Evolutionary conservation across 2,329 filamentous ascomycete species (phyloP).

Genomic region (Cytospora mali): DNA sequence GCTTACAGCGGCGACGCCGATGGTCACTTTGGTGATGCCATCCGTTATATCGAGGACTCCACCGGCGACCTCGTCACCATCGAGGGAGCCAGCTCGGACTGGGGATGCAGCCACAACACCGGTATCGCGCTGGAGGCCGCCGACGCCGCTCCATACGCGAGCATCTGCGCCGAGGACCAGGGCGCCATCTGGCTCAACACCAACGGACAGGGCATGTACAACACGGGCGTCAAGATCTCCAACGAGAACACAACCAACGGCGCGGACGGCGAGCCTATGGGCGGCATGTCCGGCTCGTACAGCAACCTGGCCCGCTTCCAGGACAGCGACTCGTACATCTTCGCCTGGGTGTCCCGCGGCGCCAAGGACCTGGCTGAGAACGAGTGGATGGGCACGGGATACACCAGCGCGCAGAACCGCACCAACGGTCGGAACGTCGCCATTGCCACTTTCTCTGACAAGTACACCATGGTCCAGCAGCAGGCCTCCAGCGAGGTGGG

Average conservation of each 20-base stretch:
- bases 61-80: slow-evolving; percentile 54
- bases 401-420: slow-evolving; percentile 54
- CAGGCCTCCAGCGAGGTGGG: slow-evolving; percentile 59
- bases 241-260: slow-evolving; percentile 66
- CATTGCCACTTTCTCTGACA: slow-evolving; percentile 58
- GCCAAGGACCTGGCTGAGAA: slow-evolving; percentile 57
- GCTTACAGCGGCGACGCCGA: slow-evolving; percentile 55
- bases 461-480: slow-evolving; percentile 56
- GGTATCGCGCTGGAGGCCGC: slow-evolving; percentile 65
- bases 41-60: slow-evolving; percentile 48
- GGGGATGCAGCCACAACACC: slow-evolving; percentile 67
- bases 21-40: slow-evolving; percentile 61
- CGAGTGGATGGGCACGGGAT: slow-evolving; percentile 60
- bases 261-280: slow-evolving; percentile 59
- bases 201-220: slow-evolving; percentile 57
- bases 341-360: slow-evolving; percentile 64
- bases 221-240: slow-evolving; percentile 58
- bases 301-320: slow-evolving; percentile 58
- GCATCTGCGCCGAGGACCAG: slow-evolving; percentile 63
- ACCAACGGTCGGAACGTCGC: slow-evolving; percentile 63
- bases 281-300: slow-evolving; percentile 66
- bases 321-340: slow-evolving; percentile 56
- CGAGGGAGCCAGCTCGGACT: slow-evolving; percentile 54
- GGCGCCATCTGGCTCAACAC: slow-evolving; percentile 68
- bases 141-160: slow-evolving; percentile 59